A percentile compares a stretch with the other conserved stretches of the same genome.
These are phyloP conservation scores for Chionographis japonica DNA, from an alignment of 106 monocot genomes.

Conservation along the genomic window DNA sequence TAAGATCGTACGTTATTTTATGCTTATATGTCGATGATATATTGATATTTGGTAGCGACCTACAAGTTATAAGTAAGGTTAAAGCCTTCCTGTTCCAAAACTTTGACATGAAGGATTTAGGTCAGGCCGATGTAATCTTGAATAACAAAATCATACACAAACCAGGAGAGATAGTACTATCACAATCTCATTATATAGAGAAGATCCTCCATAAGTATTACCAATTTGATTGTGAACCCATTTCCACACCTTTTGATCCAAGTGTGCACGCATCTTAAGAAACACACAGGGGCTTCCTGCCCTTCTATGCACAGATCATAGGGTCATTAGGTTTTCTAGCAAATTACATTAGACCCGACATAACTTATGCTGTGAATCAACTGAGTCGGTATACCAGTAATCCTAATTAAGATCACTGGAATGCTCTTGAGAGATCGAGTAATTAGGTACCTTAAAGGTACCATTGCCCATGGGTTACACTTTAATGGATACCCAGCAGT, in stretches of 20 bases:
- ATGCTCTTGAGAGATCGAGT: background rate
- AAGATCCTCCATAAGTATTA: background rate
- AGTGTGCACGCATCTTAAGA: background rate
- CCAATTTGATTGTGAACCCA: background rate
- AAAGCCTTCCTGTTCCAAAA: background rate
- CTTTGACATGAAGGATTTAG: background rate
- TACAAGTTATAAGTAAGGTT: background rate
- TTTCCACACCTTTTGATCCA: background rate
- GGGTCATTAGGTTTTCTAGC: background rate
- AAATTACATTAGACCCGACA: background rate
- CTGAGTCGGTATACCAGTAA: background rate
- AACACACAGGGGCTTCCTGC: background rate
- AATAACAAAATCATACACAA: background rate
- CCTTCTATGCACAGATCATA: background rate
- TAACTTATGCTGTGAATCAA: background rate
- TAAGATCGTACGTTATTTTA: too few species aligned
- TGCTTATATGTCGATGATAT: conserved; percentile 3
- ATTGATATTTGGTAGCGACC: background rate
- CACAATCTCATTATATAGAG: background rate
- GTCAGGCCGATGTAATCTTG: background rate
- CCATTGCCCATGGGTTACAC: background rate
- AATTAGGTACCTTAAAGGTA: background rate
- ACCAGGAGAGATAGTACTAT: background rate
- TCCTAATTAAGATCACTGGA: background rate
- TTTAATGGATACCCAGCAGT: background rate